Percentiles rank a stretch among this genome's conserved stretches.
phyloP scores from a whole-genome alignment of 2,329 filamentous ascomycete genomes.

The Verruconis gallopava region DNA sequence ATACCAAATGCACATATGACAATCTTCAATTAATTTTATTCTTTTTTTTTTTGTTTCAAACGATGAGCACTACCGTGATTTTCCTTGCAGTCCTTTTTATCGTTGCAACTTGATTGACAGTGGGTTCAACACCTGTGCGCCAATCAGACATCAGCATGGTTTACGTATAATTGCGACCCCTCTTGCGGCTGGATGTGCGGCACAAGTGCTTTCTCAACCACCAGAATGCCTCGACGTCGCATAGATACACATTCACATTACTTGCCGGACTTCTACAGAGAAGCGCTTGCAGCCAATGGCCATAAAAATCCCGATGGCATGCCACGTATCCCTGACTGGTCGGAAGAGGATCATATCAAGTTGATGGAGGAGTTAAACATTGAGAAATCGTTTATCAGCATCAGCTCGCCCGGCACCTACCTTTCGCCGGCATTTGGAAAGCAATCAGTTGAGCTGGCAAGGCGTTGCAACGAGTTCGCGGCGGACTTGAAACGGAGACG shows the following conservation, averaged over 20 bases:
- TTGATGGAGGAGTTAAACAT: conserved; percentile 40
- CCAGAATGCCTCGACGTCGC: conserved; percentile 14
- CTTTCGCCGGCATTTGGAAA: conserved; percentile 28
- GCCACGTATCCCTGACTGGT: conserved; percentile 37
- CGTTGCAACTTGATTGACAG: too few relatives aligned
- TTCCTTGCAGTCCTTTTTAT: too few relatives aligned
- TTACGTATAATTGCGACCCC: too few relatives aligned
- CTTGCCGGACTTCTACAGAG: conserved; percentile 30
- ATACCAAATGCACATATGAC: neutral
- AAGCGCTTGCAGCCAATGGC: conserved; percentile 28
- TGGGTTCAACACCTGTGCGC: too few relatives aligned
- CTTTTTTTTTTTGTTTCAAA: too few relatives aligned
- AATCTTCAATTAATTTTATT: neutral
- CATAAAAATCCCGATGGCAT: conserved; percentile 37
- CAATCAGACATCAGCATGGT: too few relatives aligned
- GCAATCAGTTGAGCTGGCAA: conserved; percentile 25
- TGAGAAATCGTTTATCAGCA: conserved; percentile 39
- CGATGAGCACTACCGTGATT: too few relatives aligned
- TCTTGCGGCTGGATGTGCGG: too few relatives aligned
- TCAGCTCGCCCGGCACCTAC: conserved; percentile 41
- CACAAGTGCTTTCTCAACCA: too few relatives aligned
- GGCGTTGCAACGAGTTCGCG: conserved; percentile 30
- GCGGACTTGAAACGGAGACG: conserved; percentile 24
- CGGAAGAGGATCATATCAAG: conserved; percentile 30
- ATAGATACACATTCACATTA: conserved; percentile 40